Conservation (phyloP, 2,329 filamentous ascomycete genomes). For the Lizonia empirigonia region DNA sequence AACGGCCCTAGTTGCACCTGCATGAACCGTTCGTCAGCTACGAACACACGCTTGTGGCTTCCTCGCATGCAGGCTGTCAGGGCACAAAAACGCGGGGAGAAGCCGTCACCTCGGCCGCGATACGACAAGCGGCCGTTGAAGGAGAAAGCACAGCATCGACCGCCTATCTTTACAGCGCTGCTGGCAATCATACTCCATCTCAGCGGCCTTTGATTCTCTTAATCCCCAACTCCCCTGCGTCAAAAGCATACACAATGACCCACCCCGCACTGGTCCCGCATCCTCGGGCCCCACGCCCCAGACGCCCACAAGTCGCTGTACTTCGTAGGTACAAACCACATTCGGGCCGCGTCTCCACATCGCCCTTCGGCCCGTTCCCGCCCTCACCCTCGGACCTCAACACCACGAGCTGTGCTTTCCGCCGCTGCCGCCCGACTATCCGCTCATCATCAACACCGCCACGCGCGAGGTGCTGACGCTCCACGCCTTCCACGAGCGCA, state of each 20-base stretch:
- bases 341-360: slow-evolving; percentile 26
- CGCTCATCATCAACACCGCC: slow-evolving; percentile 36
- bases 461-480: slow-evolving; percentile 35
- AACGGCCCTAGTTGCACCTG: no score
- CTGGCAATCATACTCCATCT: neutral
- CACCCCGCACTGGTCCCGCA: slow-evolving; percentile 36
- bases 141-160: neutral
- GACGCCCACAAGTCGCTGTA: slow-evolving; percentile 23
- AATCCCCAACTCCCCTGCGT: neutral
- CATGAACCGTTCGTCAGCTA: no score
- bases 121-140: neutral
- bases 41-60: neutral
- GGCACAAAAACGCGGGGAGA: slow-evolving; percentile 5
- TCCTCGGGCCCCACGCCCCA: slow-evolving; percentile 30
- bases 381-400: slow-evolving; percentile 34
- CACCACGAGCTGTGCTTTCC: slow-evolving; percentile 41
- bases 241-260: slow-evolving; percentile 19
- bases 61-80: slow-evolving; percentile 8
- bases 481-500: slow-evolving; percentile 35
- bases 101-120: slow-evolving; percentile 8
- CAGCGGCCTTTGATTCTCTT: no score
- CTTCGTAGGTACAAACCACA: slow-evolving; percentile 28
- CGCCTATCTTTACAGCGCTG: neutral
- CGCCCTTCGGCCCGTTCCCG: slow-evolving; percentile 38
- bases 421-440: slow-evolving; percentile 36